Conservation (phyloP, 208 protist genomes). For the Leishmania arabica region DNA sequence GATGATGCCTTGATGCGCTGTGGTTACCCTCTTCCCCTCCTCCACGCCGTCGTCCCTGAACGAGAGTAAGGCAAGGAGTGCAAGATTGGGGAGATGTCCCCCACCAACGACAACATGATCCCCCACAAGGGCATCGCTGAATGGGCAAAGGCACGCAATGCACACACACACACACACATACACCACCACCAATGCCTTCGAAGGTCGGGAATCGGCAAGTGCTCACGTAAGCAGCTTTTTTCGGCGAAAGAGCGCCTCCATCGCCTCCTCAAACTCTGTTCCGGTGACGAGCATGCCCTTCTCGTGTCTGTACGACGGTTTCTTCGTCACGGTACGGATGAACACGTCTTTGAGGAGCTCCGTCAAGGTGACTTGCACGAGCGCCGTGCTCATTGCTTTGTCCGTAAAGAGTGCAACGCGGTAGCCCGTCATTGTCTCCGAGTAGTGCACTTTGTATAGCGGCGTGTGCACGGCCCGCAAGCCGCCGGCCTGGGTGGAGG, state of each 20-base stretch:
- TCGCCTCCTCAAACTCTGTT: slow-evolving; percentile 57
- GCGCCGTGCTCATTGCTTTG: slow-evolving; percentile 50
- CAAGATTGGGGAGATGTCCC: background rate
- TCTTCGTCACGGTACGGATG: slow-evolving; percentile 55
- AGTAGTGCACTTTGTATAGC: slow-evolving; percentile 89
- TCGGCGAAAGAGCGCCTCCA: slow-evolving; percentile 57
- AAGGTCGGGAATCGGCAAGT: background rate
- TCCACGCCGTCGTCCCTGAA: background rate
- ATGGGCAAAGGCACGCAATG: background rate
- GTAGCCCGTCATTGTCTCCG: slow-evolving; percentile 87
- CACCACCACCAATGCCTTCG: background rate
- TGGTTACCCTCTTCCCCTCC: background rate
- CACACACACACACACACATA: background rate
- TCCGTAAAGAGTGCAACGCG: slow-evolving; percentile 77
- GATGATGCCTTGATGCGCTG: background rate
- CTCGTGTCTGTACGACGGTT: slow-evolving; percentile 72
- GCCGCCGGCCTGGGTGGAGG: slow-evolving; percentile 51
- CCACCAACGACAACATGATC: background rate
- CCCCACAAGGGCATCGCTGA: background rate
- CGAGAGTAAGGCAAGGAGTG: background rate
- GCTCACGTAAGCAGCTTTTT: slow-evolving; percentile 36
- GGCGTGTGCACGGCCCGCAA: slow-evolving; percentile 76
- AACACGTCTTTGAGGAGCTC: slow-evolving; percentile 75
- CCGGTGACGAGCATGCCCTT: slow-evolving; percentile 59
- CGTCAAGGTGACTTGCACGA: slow-evolving; percentile 47